Base-by-base conservation (phyloP, 805 yeast genomes). In the Priceomyces medius region DNA sequence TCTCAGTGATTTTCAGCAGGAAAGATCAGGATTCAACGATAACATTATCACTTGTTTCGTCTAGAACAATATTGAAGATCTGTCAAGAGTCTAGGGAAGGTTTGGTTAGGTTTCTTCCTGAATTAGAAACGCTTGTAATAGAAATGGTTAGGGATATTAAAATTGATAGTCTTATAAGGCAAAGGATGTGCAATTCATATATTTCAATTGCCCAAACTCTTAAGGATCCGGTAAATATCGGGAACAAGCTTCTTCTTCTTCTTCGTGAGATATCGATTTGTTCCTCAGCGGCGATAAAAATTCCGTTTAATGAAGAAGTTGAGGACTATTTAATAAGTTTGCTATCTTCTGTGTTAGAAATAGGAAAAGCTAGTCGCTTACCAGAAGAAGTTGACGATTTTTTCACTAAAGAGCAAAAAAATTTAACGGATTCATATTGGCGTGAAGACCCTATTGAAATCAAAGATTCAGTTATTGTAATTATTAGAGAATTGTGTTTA, bases 361-460 rank as follows among this genome's bases (percentile, higher is more conserved):
- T 88, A 3, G 93, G 88, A 0, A 83, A 81, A 42, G 88, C 89
- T 0, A 59, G 84, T 53, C 77, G 78, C 37, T 59, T 76, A 2
- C 82, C 87, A 0, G 88, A 81, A 20, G 73, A 67, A 18, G 63
- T 67, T 2, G 73, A 67, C 31, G 74, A 69, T 8, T 60, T 61
- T 17, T 64, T 60, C 31, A 64, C 64, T 18, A 51, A 47, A 6
- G 66, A 61, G 12, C 71, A 73, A 37, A 45, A 55, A 17, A 61
- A 59, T 19, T 31, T 39, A 3, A 44, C 44, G 14, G 49, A 55
- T 35, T 51, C 53, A 16, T 79, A 67, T 51, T 80, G 87, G 85
- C 32, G 43, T 0, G 44, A 53, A 10, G 85, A 82, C 54, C 76
- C 79, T 1, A 49, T 66, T 20, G 48, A 54, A 1, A 59, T 81